phyloP scores from a whole-genome alignment of 139 green algal genomes.

The Chlamydomonas sp. region DNA sequence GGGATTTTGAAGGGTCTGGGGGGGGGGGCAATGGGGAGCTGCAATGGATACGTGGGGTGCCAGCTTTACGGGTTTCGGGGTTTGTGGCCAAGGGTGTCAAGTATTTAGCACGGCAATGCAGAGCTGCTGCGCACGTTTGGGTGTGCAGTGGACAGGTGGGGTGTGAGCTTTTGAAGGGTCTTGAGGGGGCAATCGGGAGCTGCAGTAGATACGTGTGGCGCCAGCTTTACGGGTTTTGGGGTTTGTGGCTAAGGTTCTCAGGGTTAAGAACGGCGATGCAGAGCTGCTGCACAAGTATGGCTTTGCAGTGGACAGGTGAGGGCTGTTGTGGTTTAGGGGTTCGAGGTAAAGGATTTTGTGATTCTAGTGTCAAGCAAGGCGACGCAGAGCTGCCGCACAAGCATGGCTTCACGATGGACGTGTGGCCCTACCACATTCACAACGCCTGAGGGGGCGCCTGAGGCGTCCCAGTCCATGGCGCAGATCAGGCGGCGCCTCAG shows the following conservation, averaged over 20 bases:
- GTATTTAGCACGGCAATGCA: conserved; percentile 24
- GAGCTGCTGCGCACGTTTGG: conserved; percentile 40
- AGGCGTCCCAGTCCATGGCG: no score
- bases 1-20: not conserved
- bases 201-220: not conserved
- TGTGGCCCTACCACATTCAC: no score
- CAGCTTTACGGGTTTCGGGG: not conserved
- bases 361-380: no score
- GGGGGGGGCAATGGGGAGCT: not conserved
- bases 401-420: not conserved
- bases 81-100: not conserved
- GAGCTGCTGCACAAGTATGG: conserved; percentile 47
- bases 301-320: conserved; percentile 28
- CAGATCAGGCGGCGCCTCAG: no score
- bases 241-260: not conserved
- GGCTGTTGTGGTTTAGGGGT: no score
- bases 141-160: conserved; percentile 25
- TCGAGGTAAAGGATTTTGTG: no score
- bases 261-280: conserved; percentile 26
- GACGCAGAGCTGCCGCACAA: not conserved
- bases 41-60: not conserved
- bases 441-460: no score
- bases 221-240: not conserved
- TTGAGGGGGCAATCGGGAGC: not conserved
- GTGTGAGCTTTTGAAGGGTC: not conserved